Evolutionary conservation across 352 stramenopile species (phyloP).

Genomic region (Globisporangium iwayamae): DNA sequence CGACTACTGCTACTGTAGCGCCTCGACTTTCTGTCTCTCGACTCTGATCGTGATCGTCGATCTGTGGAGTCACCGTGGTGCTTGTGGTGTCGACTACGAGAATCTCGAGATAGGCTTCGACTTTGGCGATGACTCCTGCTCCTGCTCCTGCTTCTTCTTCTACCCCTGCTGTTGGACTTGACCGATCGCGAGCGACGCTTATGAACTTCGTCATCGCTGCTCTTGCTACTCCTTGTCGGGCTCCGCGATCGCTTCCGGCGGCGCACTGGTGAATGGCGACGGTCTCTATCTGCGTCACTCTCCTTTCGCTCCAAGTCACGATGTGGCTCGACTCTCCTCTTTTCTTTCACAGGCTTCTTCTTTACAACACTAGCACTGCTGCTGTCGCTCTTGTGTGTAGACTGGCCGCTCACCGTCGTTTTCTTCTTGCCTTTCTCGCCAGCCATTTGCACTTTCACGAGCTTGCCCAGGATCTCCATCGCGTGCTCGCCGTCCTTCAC

Average conservation of each 20-base stretch:
- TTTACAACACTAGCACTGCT: background rate
- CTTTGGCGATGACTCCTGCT: slow-evolving; percentile 10
- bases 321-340: background rate
- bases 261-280: background rate
- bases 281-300: background rate
- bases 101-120: slow-evolving; percentile 12
- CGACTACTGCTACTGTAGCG: slow-evolving; percentile 1
- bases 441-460: slow-evolving; percentile 70
- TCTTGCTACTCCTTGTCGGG: background rate
- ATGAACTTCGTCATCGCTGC: slow-evolving; percentile 3
- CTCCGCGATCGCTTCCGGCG: background rate
- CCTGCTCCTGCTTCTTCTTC: slow-evolving; percentile 16
- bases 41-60: background rate
- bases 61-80: background rate
- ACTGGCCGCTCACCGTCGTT: background rate
- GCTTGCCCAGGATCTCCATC: slow-evolving; percentile 67
- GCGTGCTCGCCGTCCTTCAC: slow-evolving; percentile 18
- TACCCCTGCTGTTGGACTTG: slow-evolving; percentile 1
- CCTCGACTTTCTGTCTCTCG: background rate
- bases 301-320: background rate
- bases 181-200: slow-evolving; percentile 1
- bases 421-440: slow-evolving; percentile 30
- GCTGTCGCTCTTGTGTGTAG: background rate
- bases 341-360: background rate
- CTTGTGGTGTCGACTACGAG: background rate